A percentile compares a stretch with the other conserved stretches of the same genome.
phyloP scores from a whole-genome alignment of 1,284 basidiomycete genomes.

The Ustilago cynodontis region DNA sequence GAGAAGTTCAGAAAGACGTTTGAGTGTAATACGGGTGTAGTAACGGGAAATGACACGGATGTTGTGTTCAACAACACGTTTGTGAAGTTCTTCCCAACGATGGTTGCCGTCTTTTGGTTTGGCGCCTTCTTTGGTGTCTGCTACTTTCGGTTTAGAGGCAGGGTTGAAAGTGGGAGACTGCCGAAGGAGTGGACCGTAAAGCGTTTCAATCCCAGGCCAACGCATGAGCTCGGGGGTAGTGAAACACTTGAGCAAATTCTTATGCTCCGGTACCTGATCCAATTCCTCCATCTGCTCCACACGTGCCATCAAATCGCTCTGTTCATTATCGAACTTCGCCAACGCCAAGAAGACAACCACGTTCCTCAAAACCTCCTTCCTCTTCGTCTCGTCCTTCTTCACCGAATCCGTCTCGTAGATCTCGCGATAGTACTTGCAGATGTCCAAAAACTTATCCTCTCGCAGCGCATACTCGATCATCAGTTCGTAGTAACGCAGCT shows the following conservation, averaged over 20 bases:
- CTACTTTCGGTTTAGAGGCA: slow-evolving; percentile 20
- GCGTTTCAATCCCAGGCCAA: slow-evolving; percentile 93
- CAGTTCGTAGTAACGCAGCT: slow-evolving; percentile 93
- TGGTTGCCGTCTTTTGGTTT: slow-evolving; percentile 74
- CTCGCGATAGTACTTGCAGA: slow-evolving; percentile 93
- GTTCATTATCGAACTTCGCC: slow-evolving; percentile 94
- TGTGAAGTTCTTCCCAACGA: slow-evolving; percentile 95
- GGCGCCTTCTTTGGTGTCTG: slow-evolving; percentile 3
- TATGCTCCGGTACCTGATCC: slow-evolving; percentile 84
- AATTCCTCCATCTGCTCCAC: slow-evolving; percentile 79
- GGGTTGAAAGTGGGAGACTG: slow-evolving; percentile 83
- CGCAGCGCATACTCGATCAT: slow-evolving; percentile 95
- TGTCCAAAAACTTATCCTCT: slow-evolving; percentile 87
- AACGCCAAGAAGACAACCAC: slow-evolving; percentile 95
- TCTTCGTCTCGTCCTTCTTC: slow-evolving; percentile 75
- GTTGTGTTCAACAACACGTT: slow-evolving; percentile 97
- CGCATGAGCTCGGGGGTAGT: slow-evolving; percentile 95
- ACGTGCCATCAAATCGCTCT: slow-evolving; percentile 94
- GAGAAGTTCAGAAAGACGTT: slow-evolving; percentile 85
- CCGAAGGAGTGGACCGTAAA: slow-evolving; percentile 87
- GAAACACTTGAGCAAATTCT: slow-evolving; percentile 95
- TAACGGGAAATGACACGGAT: slow-evolving; percentile 93
- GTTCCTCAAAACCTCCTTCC: slow-evolving; percentile 73
- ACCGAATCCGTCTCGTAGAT: slow-evolving; percentile 95
- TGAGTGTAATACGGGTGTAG: slow-evolving; percentile 90